Evolutionary conservation across 2,329 filamentous ascomycete species (phyloP), one percentile per base, ranked within the genome.

Genomic region (Penicillium vulpinum): DNA sequence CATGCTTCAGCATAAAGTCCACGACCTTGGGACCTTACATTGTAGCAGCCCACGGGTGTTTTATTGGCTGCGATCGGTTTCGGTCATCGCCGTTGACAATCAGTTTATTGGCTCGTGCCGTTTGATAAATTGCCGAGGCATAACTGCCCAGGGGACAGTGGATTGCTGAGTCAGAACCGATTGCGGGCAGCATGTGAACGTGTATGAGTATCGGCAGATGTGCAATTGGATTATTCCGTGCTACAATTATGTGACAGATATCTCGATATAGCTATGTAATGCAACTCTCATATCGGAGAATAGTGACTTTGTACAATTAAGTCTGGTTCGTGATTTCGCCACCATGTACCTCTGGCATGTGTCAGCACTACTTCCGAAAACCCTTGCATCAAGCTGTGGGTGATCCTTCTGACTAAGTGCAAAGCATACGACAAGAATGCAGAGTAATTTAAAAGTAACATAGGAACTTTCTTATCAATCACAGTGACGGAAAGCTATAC

Each of bases 51-150:
- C 57, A 59, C 38, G 56, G 53, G 54, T 55, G 40, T 18, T 58
- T 40, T 45, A 59, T 63, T 59, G 62, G 62, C 51, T 58, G 59
- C 45, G 61, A 58, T 61, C 39, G n/a, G 11, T 22, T n/a, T 54
- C 55, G 64, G 61, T 64, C 64, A 64, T 62, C 54, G 41, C 49
- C 52, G 54, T 56, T 57, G 21, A 38, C 31, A 18, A 28, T 41
- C 21, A 29, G 24, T 16, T 59, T 46, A 66, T 66, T 66, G 62
- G 64, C 41, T 55, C 22, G 33, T 38, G 28, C 35, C 61, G 61
- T 58, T 60, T 66, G 62, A 66, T 65, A 38, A 61, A 54, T 43
- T 58, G 63, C 64, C 64, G 64, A 67, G 64, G 64, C 56, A 55
- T 15, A 43, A 31, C 36, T 22, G 22, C 22, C 22, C 5, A 5